These are phyloP conservation scores for Eudorina sp. DNA, from an alignment of 139 green algal genomes.

Conservation along the genomic window DNA sequence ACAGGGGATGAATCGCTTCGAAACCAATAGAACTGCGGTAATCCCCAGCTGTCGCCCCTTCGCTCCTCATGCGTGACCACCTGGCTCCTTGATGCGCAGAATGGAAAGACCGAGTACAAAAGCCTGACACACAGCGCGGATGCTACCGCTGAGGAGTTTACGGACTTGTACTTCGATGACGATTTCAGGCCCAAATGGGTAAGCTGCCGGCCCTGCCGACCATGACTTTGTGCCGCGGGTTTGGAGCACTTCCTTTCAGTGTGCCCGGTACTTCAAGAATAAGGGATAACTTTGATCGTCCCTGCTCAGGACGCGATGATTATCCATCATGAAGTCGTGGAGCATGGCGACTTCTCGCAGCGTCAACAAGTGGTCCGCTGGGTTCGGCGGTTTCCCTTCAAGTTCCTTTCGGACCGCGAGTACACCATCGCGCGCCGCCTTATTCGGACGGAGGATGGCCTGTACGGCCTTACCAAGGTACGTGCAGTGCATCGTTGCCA, in stretches of 20 bases:
- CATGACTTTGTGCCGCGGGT: not conserved
- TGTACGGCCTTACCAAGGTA: constrained; percentile 87
- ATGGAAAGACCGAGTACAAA: constrained; percentile 93
- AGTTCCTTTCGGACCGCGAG: constrained; percentile 88
- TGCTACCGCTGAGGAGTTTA: constrained; percentile 87
- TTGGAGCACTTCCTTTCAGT: not conserved
- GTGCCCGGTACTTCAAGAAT: not conserved
- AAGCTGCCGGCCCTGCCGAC: not conserved
- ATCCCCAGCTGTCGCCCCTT: too few relatives aligned
- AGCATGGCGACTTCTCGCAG: constrained; percentile 69
- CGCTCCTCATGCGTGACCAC: too few relatives aligned
- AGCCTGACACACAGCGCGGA: constrained; percentile 78
- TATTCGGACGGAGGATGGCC: constrained; percentile 57
- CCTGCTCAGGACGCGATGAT: constrained; percentile 83
- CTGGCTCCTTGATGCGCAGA: too few relatives aligned
- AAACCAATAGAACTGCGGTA: too few relatives aligned
- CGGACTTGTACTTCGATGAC: constrained; percentile 91
- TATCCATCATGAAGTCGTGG: constrained; percentile 71
- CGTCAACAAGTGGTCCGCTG: constrained; percentile 90
- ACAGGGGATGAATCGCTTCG: too few relatives aligned
- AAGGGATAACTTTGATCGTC: not conserved
- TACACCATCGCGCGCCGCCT: constrained; percentile 87
- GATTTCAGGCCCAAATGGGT: constrained; percentile 81
- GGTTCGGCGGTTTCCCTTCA: constrained; percentile 91
- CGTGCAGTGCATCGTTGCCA: too few relatives aligned